A percentile compares a stretch with the other conserved stretches of the same genome.
Conservation (phyloP, 257 asterid species). For the Anisodus acutangulus region DNA sequence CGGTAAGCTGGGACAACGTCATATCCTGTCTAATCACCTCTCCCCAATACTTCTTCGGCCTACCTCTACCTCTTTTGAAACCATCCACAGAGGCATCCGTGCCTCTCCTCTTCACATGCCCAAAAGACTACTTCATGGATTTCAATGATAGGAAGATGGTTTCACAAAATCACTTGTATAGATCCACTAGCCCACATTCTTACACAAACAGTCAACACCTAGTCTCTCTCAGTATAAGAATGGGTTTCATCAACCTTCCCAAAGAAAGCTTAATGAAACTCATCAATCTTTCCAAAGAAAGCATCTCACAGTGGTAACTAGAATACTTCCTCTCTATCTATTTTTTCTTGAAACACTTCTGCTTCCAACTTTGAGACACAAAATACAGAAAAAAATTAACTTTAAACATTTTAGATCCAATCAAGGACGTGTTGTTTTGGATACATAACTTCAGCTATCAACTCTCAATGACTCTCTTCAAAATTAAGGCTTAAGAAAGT, state of each 20-base stretch:
- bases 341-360: neutral
- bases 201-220: neutral
- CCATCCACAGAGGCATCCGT: too few relatives aligned
- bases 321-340: neutral
- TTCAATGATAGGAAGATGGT: neutral
- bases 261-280: neutral
- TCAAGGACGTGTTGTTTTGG: neutral
- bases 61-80: too few relatives aligned
- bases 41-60: too few relatives aligned
- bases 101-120: too few relatives aligned
- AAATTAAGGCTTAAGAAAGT: neutral
- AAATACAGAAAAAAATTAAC: neutral
- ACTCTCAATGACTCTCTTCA: conserved; percentile 3
- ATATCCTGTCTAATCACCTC: too few relatives aligned
- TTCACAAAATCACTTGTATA: neutral
- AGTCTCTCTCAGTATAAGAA: neutral
- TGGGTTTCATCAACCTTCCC: neutral
- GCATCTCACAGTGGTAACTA: neutral
- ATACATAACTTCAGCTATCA: neutral
- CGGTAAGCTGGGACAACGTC: too few relatives aligned
- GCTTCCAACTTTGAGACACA: conserved; percentile 5
- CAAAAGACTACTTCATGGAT: neutral
- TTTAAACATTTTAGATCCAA: neutral
- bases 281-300: neutral
- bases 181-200: neutral